Evolutionary conservation across 306 rosid species (phyloP).

Genomic region (Sicyos baderoa): DNA sequence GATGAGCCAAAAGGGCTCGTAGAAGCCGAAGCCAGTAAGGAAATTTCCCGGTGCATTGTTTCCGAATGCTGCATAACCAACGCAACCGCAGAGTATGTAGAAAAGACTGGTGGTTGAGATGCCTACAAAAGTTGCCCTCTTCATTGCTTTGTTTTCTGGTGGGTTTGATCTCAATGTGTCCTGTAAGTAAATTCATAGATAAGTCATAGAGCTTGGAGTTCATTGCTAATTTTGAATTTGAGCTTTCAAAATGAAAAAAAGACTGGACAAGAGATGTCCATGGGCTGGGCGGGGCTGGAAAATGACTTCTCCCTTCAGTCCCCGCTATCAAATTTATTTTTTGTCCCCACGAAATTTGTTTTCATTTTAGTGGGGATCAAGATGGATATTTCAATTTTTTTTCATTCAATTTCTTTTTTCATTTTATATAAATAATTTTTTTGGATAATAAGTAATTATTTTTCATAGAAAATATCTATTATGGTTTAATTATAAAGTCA

Average conservation of each 20-base stretch:
- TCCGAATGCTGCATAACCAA: conserved; percentile 95
- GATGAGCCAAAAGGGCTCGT: conserved; percentile 90
- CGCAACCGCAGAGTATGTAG: conserved; percentile 68
- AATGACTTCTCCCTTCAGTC: no score
- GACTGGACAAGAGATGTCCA: not conserved
- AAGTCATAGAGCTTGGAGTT: not conserved
- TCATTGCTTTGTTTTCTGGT: conserved; percentile 79
- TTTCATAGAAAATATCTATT: no score
- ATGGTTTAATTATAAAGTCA: no score
- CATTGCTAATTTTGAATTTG: not conserved
- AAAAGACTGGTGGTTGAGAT: conserved; percentile 67
- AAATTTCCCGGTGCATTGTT: conserved; percentile 88
- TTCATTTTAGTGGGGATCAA: no score
- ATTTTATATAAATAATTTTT: no score
- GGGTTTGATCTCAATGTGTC: conserved; percentile 82
- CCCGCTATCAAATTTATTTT: no score
- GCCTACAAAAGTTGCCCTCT: conserved; percentile 68
- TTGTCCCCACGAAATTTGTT: no score
- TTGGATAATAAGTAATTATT: no score
- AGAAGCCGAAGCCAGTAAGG: conserved; percentile 98
- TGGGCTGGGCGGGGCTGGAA: no score
- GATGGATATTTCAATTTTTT: no score
- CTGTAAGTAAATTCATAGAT: conserved; percentile 30
- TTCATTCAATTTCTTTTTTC: no score
- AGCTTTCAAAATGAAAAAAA: not conserved